phyloP scores from a whole-genome alignment of 1,284 basidiomycete species.

The Sporisorium scitamineum region DNA sequence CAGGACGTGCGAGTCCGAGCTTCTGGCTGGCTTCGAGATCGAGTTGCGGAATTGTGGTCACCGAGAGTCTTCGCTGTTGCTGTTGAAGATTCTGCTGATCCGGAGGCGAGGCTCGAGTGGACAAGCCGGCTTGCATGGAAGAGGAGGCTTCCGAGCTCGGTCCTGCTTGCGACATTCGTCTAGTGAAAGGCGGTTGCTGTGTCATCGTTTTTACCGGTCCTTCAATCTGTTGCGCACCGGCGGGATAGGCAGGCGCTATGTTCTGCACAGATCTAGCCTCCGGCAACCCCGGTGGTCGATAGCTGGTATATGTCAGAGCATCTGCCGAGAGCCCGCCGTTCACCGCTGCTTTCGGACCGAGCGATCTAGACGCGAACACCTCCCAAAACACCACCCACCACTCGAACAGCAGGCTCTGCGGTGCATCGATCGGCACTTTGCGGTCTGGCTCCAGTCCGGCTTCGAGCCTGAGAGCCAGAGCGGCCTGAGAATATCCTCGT shows the following conservation, averaged over 20 bases:
- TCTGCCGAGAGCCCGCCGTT: slow-evolving; percentile 3
- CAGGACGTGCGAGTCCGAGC: slow-evolving; percentile 24
- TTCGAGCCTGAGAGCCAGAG: slow-evolving; percentile 24
- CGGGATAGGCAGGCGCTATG: background rate
- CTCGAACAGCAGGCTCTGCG: slow-evolving; percentile 43
- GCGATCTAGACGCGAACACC: slow-evolving; percentile 26
- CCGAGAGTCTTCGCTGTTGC: background rate
- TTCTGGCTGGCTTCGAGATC: slow-evolving; percentile 26
- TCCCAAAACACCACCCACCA: slow-evolving; percentile 54
- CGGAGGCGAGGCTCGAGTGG: background rate
- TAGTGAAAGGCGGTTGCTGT: background rate
- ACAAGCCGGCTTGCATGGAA: background rate
- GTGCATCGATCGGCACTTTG: slow-evolving; percentile 45
- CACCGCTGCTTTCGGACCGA: background rate
- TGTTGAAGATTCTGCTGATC: slow-evolving; percentile 1
- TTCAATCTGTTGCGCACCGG: background rate
- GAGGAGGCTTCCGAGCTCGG: background rate
- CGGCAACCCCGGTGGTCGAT: slow-evolving; percentile 2
- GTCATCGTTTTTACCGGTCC: background rate
- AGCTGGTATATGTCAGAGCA: slow-evolving; percentile 12
- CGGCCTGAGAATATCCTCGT: slow-evolving; percentile 32
- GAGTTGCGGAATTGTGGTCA: slow-evolving; percentile 7
- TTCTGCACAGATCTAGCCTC: background rate
- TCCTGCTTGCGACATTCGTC: background rate
- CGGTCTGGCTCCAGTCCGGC: slow-evolving; percentile 26